These are phyloP conservation scores for Fusarium clavum DNA, from an alignment of 2,329 filamentous ascomycete species.

Conservation along the genomic window DNA sequence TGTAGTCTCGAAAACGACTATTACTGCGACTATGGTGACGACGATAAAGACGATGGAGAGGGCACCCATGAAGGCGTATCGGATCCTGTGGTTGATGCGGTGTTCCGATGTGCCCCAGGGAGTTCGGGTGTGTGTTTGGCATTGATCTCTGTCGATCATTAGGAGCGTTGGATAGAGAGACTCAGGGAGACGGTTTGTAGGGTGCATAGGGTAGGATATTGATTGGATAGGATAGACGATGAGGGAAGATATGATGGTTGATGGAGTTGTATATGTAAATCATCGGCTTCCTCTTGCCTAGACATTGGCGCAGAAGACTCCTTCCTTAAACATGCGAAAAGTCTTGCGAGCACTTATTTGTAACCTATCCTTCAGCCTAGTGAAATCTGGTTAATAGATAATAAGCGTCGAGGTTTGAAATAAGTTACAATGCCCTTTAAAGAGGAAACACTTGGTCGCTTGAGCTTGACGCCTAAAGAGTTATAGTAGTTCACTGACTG, in stretches of 20 bases:
- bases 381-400: neutral
- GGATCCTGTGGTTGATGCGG: conserved; percentile 43
- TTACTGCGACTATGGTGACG: conserved; percentile 37
- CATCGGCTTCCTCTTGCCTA: neutral
- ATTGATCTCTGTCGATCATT: conserved; percentile 46
- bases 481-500: neutral
- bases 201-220: neutral
- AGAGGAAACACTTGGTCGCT: neutral
- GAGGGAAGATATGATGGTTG: neutral
- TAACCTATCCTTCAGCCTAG: neutral
- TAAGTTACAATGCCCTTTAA: neutral
- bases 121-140: conserved; percentile 47
- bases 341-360: too few species aligned
- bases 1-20: conserved; percentile 30
- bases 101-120: conserved; percentile 45
- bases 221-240: neutral
- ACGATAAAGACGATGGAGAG: conserved; percentile 40
- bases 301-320: neutral
- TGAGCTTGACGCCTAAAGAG: neutral
- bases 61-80: conserved; percentile 44
- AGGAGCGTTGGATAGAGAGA: neutral
- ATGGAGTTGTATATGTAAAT: neutral
- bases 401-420: neutral
- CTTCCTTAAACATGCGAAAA: neutral
- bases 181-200: neutral